phyloP scores from a whole-genome alignment of 192 early-diverging fungal species.

The Dissophora ornata region DNA sequence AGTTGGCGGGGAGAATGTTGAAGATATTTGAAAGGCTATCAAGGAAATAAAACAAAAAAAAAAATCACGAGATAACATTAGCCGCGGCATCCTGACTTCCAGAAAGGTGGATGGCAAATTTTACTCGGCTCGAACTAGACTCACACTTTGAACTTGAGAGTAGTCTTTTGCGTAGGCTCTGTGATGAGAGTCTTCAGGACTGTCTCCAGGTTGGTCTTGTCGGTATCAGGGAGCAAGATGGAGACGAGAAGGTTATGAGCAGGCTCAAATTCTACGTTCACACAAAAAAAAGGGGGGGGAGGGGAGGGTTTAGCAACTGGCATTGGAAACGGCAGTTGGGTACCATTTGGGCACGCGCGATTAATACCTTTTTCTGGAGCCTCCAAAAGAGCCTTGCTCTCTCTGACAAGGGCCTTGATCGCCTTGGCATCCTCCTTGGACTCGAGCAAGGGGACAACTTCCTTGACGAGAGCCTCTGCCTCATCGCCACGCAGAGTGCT shows the following conservation, averaged over 20 bases:
- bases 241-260: conserved; percentile 77
- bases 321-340: no score
- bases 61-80: no score
- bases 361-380: conserved; percentile 64
- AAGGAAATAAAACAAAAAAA: no score
- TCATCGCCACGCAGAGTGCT: conserved; percentile 61
- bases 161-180: conserved; percentile 60
- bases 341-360: no score
- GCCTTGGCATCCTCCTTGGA: conserved; percentile 69
- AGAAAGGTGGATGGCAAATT: no score
- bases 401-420: conserved; percentile 63
- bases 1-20: conserved; percentile 74
- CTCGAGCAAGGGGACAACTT: conserved; percentile 62
- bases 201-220: conserved; percentile 50
- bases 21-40: conserved; percentile 65
- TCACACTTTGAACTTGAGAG: conserved; percentile 75
- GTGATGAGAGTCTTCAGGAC: conserved; percentile 63
- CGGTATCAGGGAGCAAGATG: conserved; percentile 60
- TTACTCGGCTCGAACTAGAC: no score
- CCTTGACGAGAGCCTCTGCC: conserved; percentile 57
- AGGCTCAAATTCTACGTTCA: conserved; percentile 67
- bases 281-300: not conserved
- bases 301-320: no score
- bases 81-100: no score
- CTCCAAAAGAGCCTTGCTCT: conserved; percentile 64